Evolutionary conservation across 192 early-diverging fungal genomes (phyloP).

Genomic region (Funneliformis geosporum): DNA sequence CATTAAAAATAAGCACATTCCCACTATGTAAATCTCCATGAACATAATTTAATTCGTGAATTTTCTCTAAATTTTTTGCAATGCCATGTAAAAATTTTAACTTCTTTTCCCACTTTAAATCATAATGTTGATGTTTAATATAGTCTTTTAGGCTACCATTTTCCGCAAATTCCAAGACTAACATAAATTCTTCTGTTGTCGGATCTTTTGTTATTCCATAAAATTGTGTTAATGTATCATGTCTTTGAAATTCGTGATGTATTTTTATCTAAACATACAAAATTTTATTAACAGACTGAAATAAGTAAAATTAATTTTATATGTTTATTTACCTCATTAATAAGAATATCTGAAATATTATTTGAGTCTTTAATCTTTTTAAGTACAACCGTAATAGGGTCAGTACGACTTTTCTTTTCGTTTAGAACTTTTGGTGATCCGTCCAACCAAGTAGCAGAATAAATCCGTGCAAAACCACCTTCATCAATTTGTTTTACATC

Average conservation of each 20-base stretch:
- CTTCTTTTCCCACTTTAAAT: constrained; percentile 11
- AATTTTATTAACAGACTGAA: neutral
- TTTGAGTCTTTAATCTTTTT: neutral
- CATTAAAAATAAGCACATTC: too few relatives aligned
- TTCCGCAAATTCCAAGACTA: neutral
- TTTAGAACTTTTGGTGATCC: too few relatives aligned
- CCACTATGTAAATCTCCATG: too few relatives aligned
- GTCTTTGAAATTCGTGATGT: too few relatives aligned
- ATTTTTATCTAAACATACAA: too few relatives aligned
- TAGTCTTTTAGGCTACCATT: neutral
- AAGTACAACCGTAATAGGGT: neutral
- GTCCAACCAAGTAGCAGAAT: too few relatives aligned
- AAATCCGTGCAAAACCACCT: too few relatives aligned
- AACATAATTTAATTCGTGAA: too few relatives aligned
- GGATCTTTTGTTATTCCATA: constrained; percentile 27
- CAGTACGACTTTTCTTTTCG: neutral
- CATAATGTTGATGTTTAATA: neutral
- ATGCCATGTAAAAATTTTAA: neutral
- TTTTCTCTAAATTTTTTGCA: neutral
- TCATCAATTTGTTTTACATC: too few relatives aligned
- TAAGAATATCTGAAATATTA: neutral
- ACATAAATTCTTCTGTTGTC: neutral
- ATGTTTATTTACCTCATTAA: constrained; percentile 12
- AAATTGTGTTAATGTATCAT: neutral
- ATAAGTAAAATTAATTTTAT: neutral